These are phyloP conservation scores for Tylopilus sp. DNA, from an alignment of 768 basidiomycete genomes.

Conservation along the genomic window DNA sequence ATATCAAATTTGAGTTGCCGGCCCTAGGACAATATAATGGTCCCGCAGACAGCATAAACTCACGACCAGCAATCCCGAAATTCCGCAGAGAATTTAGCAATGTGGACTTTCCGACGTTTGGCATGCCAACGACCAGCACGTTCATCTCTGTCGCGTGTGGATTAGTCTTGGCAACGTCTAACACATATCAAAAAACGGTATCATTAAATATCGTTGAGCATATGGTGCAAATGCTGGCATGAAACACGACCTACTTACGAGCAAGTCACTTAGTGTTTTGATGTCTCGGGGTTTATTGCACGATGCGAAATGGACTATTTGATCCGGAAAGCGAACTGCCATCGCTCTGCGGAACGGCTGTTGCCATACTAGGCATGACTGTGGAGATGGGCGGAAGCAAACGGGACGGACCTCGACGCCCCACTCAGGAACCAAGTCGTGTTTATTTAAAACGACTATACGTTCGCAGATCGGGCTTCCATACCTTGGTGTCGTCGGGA, in stretches of 20 bases:
- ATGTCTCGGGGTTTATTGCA: slow-evolving; percentile 68
- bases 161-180: slow-evolving; percentile 68
- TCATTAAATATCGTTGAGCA: neutral
- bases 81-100: slow-evolving; percentile 86
- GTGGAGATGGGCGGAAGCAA: slow-evolving; percentile 2
- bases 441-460: slow-evolving; percentile 89
- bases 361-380: slow-evolving; percentile 11
- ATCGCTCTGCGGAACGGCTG: slow-evolving; percentile 77
- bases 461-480: slow-evolving; percentile 60
- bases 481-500: slow-evolving; percentile 15
- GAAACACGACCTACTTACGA: slow-evolving; percentile 62
- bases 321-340: slow-evolving; percentile 66
- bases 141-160: slow-evolving; percentile 76
- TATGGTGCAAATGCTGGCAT: neutral
- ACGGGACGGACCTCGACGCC: slow-evolving; percentile 67
- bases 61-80: slow-evolving; percentile 85
- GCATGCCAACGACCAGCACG: slow-evolving; percentile 96
- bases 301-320: slow-evolving; percentile 67
- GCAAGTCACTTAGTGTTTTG: slow-evolving; percentile 55
- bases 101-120: slow-evolving; percentile 97
- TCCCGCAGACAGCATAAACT: slow-evolving; percentile 29
- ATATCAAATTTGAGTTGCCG: neutral
- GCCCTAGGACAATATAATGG: neutral
- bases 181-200: neutral
- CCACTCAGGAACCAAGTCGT: slow-evolving; percentile 86